Evolutionary conservation across 1,139 yeast genomes (phyloP).

Genomic region (Yamadazyma atlantica): DNA sequence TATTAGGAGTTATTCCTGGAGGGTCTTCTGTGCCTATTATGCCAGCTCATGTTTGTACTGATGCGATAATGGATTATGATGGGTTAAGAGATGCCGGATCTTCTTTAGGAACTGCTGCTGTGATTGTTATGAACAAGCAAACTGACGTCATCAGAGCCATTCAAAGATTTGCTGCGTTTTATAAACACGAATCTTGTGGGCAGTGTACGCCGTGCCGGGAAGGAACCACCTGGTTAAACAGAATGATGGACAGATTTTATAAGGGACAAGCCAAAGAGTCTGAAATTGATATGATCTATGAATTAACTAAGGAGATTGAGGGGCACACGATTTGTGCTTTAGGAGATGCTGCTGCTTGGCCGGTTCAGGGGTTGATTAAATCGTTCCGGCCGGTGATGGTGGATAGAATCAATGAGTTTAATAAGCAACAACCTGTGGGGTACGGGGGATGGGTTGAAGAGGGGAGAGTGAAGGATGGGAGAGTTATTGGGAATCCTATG

Average conservation of each 20-base stretch:
- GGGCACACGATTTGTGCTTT: slow-evolving; percentile 90
- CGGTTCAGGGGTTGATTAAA: slow-evolving; percentile 81
- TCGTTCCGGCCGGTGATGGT: slow-evolving; percentile 81
- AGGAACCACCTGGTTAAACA: slow-evolving; percentile 83
- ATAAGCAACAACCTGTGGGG: slow-evolving; percentile 40
- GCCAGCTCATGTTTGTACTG: slow-evolving; percentile 65
- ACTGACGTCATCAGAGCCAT: slow-evolving; percentile 83
- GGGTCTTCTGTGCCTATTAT: slow-evolving; percentile 84
- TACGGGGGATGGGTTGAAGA: slow-evolving; percentile 80
- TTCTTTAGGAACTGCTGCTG: slow-evolving; percentile 90
- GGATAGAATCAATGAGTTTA: slow-evolving; percentile 60
- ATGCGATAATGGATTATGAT: slow-evolving; percentile 80
- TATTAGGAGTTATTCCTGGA: slow-evolving; percentile 84
- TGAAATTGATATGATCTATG: slow-evolving; percentile 81
- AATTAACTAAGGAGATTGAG: slow-evolving; percentile 80
- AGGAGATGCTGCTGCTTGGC: slow-evolving; percentile 95
- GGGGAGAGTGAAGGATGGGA: slow-evolving; percentile 63
- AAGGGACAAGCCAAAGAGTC: slow-evolving; percentile 75
- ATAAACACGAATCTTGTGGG: slow-evolving; percentile 90
- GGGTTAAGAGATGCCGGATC: slow-evolving; percentile 82
- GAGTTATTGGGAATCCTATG: slow-evolving; percentile 61
- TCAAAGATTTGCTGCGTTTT: slow-evolving; percentile 78
- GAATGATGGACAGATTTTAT: slow-evolving; percentile 80
- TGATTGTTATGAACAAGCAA: slow-evolving; percentile 83
- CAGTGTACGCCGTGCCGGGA: slow-evolving; percentile 95